Evolutionary conservation across 1,284 basidiomycete species (phyloP).

Genomic region (Microbotryum intermedium): DNA sequence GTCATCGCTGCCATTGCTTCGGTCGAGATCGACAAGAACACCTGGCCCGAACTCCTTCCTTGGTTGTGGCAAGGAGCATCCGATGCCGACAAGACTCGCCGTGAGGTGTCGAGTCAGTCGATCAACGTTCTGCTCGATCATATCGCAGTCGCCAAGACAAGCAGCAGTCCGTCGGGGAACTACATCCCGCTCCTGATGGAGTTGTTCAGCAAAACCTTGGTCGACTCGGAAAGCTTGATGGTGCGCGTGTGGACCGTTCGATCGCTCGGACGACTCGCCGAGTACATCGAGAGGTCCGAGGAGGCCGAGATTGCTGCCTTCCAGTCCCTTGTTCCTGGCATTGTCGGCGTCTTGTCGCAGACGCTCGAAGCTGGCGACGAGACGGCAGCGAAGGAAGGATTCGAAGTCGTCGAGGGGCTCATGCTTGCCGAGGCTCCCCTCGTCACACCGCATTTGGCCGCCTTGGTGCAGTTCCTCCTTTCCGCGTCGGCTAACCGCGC

Average conservation of each 20-base stretch:
- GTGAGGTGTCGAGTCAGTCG: conserved; percentile 39
- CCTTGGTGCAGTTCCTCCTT: conserved; percentile 84
- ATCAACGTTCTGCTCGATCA: conserved; percentile 88
- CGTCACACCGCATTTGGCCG: conserved; percentile 76
- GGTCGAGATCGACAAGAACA: conserved; percentile 58
- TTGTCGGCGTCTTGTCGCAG: conserved; percentile 84
- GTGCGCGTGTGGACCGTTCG: conserved; percentile 88
- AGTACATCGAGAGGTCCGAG: conserved; percentile 83
- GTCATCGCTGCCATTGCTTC: conserved; percentile 89
- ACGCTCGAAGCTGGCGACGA: conserved; percentile 76
- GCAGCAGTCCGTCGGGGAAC: conserved; percentile 56
- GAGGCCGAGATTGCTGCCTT: conserved; percentile 81
- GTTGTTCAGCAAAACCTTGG: conserved; percentile 68
- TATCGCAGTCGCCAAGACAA: conserved; percentile 55
- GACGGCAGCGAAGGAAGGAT: conserved; percentile 74
- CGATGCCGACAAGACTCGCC: conserved; percentile 61
- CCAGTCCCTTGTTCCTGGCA: conserved; percentile 78
- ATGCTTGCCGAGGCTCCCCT: conserved; percentile 90
- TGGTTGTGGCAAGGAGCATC: conserved; percentile 75
- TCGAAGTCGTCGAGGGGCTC: conserved; percentile 93
- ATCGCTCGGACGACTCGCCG: conserved; percentile 72
- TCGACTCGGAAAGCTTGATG: conserved; percentile 71
- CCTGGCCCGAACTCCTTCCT: conserved; percentile 82
- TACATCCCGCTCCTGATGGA: conserved; percentile 72
- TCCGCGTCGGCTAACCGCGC: conserved; percentile 70